Evolutionary conservation across 176 grass and related monocot species (phyloP).

Genomic region (Typha latifolia): DNA sequence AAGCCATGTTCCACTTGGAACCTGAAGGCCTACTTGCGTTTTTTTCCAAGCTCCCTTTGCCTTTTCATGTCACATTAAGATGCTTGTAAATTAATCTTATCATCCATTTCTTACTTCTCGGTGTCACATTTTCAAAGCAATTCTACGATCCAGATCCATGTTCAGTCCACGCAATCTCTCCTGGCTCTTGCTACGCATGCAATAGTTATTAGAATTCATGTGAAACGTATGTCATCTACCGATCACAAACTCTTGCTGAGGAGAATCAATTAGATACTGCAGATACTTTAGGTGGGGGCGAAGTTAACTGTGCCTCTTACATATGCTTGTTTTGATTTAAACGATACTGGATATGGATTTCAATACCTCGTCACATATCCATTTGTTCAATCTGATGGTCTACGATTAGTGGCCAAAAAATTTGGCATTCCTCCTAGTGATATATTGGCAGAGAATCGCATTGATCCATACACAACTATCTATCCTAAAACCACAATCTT

Average conservation of each 20-base stretch:
- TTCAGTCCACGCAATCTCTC: neutral
- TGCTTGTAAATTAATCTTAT: conserved; percentile 2
- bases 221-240: neutral
- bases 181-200: neutral
- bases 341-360: neutral
- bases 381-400: neutral
- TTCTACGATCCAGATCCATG: conserved; percentile 1
- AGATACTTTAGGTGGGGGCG: neutral
- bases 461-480: neutral
- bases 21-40: neutral
- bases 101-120: neutral
- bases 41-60: neutral
- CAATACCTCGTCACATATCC: conserved; percentile 5
- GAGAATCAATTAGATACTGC: neutral
- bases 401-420: neutral
- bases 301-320: conserved; percentile 1
- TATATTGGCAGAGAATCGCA: neutral
- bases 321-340: neutral
- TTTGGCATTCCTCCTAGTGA: conserved; percentile 1
- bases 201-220: neutral
- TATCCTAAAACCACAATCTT: neutral
- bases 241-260: neutral
- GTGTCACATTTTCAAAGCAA: neutral
- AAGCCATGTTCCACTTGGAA: neutral
- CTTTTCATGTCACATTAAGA: neutral